Percentiles rank a stretch among this genome's conserved stretches.
Conservation (phyloP, 176 grass and related monocot genomes). For the Eragrostis curvula region DNA sequence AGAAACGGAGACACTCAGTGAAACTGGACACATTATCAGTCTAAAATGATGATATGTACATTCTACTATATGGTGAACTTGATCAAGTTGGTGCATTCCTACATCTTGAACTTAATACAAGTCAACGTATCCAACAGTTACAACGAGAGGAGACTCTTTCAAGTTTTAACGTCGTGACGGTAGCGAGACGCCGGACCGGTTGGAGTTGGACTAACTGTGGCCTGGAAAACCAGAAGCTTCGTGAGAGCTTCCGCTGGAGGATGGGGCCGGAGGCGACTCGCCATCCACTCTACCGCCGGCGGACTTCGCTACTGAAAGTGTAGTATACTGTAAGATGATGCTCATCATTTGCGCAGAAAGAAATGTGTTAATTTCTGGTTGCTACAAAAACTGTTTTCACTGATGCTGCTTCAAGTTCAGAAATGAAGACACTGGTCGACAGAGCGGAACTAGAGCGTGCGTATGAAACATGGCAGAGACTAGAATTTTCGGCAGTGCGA, state of each 20-base stretch:
- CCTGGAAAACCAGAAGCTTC: constrained; percentile 13
- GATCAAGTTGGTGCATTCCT: background rate
- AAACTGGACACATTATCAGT: background rate
- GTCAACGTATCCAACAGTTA: too few species aligned
- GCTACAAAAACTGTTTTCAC: background rate
- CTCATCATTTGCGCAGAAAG: background rate
- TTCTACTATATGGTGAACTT: background rate
- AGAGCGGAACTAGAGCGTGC: background rate
- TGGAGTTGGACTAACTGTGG: background rate
- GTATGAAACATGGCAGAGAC: background rate
- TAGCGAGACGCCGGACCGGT: background rate
- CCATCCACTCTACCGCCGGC: background rate
- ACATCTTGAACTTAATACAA: background rate
- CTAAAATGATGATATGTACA: background rate
- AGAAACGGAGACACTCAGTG: background rate
- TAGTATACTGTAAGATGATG: background rate
- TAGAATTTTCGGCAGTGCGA: background rate
- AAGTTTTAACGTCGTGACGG: background rate
- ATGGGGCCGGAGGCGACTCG: constrained; percentile 16
- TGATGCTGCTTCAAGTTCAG: background rate
- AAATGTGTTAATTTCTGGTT: background rate
- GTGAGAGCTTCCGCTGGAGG: constrained; percentile 14
- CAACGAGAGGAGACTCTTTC: background rate
- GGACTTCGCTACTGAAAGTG: constrained; percentile 7
- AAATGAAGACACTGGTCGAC: background rate